Conservation (phyloP, 129 eudicot genomes). For the Glebionis coronaria region DNA sequence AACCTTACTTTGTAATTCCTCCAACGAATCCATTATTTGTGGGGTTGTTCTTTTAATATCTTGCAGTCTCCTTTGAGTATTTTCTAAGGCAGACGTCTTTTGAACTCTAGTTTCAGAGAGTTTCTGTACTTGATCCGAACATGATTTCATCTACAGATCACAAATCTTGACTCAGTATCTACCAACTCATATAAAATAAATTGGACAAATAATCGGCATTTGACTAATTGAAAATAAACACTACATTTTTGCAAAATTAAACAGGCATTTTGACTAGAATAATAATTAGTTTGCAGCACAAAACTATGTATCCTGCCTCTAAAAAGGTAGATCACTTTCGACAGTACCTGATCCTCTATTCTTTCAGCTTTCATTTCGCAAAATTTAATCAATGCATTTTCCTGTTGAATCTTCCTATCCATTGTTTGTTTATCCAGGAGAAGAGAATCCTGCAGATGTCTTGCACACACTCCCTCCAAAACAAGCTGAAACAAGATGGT, state of each 20-base stretch:
- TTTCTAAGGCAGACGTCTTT: slow-evolving; percentile 46
- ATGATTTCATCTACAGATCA: slow-evolving; percentile 48
- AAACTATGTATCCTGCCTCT: not conserved
- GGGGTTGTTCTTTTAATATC: slow-evolving; percentile 62
- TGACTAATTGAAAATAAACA: not conserved
- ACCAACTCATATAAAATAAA: not conserved
- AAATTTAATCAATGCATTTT: slow-evolving; percentile 43
- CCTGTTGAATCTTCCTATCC: slow-evolving; percentile 55
- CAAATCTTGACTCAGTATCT: slow-evolving; percentile 22
- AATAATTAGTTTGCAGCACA: not conserved
- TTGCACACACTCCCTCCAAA: slow-evolving; percentile 74
- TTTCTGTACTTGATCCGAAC: slow-evolving; percentile 70
- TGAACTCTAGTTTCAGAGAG: slow-evolving; percentile 72
- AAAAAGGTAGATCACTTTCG: slow-evolving; percentile 17
- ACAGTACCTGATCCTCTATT: slow-evolving; percentile 86
- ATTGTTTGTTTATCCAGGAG: slow-evolving; percentile 57
- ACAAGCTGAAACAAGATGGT: slow-evolving; percentile 59
- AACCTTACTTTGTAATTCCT: slow-evolving; percentile 66
- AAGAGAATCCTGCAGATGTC: slow-evolving; percentile 56
- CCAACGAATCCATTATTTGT: slow-evolving; percentile 54
- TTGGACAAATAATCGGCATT: not conserved
- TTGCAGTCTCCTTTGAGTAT: slow-evolving; percentile 52
- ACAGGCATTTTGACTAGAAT: not conserved
- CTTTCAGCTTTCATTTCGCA: slow-evolving; percentile 59
- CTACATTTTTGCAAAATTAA: no score